Evolutionary conservation across 2,329 filamentous ascomycete genomes (phyloP).

Genomic region (Cercospora brassicicola): DNA sequence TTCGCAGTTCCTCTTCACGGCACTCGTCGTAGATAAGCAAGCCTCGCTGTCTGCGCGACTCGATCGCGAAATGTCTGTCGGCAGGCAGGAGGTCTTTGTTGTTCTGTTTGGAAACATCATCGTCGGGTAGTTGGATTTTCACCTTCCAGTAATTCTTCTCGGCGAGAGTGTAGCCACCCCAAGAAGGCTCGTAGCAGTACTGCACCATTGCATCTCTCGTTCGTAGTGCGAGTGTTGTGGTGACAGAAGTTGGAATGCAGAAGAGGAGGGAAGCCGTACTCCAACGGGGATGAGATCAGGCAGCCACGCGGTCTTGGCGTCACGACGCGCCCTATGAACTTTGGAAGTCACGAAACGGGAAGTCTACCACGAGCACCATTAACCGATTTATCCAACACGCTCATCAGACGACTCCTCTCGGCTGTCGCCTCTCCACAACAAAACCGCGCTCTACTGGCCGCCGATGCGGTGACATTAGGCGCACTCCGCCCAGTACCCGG

Average conservation of each 20-base stretch:
- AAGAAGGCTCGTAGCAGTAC: background rate
- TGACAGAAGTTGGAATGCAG: background rate
- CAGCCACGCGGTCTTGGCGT: background rate
- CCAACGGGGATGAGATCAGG: background rate
- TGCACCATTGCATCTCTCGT: background rate
- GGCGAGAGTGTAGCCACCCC: background rate
- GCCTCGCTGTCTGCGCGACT: background rate
- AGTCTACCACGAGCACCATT: background rate
- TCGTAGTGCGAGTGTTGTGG: background rate
- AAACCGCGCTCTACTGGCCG: background rate
- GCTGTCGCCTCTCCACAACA: background rate
- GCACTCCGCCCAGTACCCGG: background rate
- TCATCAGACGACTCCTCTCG: background rate
- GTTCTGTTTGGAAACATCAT: background rate
- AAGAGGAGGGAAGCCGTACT: background rate
- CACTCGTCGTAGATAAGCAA: conserved; percentile 9
- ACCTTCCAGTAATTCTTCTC: conserved; percentile 6
- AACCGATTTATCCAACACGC: background rate
- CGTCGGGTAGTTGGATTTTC: background rate
- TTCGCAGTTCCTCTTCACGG: background rate
- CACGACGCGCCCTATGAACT: background rate
- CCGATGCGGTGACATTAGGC: background rate
- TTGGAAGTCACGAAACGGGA: background rate
- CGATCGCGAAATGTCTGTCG: background rate
- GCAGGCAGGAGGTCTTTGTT: background rate